phyloP scores from a whole-genome alignment of 345 rosid genomes.

The Pelargonium nanum region DNA sequence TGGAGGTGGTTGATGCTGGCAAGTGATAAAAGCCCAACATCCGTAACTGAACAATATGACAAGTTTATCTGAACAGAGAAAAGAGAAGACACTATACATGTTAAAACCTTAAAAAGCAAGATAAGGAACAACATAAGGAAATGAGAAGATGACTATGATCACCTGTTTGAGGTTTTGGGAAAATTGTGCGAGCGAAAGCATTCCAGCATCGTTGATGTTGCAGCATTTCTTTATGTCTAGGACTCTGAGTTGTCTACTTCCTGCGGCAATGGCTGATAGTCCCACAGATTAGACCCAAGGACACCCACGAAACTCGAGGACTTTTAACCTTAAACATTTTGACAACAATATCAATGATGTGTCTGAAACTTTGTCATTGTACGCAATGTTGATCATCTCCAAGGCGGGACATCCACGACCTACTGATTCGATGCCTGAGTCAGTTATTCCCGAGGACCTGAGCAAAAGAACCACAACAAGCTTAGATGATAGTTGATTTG shows the following conservation, averaged over 20 bases:
- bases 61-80: conserved; percentile 40
- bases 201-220: conserved; percentile 45
- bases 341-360: conserved; percentile 35
- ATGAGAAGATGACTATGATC: background rate
- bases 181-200: conserved; percentile 53
- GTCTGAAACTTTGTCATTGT: conserved; percentile 42
- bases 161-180: conserved; percentile 67
- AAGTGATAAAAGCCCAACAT: conserved; percentile 47
- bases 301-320: conserved; percentile 56
- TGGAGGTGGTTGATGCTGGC: conserved; percentile 58
- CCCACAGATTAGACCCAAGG: conserved; percentile 51
- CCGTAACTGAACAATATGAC: conserved; percentile 52
- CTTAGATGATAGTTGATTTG: too few species aligned
- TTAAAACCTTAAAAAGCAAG: too few species aligned
- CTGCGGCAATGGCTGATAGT: conserved; percentile 46
- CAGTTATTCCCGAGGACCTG: conserved; percentile 19
- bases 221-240: conserved; percentile 60
- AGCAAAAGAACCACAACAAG: too few species aligned
- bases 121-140: background rate
- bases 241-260: conserved; percentile 51
- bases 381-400: conserved; percentile 45
- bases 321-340: conserved; percentile 37
- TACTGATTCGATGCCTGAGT: conserved; percentile 39
- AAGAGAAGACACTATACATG: conserved; percentile 1
- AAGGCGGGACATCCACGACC: conserved; percentile 42